Conservation (phyloP, 495 filamentous ascomycete genomes). For the Aspergillus bridgeri region DNA sequence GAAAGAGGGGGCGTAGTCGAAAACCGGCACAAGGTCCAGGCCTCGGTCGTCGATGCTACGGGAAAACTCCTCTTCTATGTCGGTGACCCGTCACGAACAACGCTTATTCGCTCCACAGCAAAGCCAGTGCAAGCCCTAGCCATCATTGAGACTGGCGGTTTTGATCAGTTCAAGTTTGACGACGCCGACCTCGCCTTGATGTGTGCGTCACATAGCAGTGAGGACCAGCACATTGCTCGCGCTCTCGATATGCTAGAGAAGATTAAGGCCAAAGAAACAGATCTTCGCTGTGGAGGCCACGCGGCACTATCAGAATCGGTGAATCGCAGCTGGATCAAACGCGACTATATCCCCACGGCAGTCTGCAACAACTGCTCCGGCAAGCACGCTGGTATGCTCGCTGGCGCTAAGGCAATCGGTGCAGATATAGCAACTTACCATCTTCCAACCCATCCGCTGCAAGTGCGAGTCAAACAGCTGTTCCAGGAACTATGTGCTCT, state of each 20-base stretch:
- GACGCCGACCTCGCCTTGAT: conserved; percentile 39
- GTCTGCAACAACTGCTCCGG: conserved; percentile 41
- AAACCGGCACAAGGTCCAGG: conserved; percentile 37
- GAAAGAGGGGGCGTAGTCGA: conserved; percentile 31
- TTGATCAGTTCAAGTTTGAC: conserved; percentile 31
- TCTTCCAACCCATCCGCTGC: conserved; percentile 26
- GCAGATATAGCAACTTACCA: conserved; percentile 29
- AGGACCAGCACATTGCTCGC: conserved; percentile 33
- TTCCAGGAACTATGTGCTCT: conserved; percentile 28
- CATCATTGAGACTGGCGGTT: conserved; percentile 30
- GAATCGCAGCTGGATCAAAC: conserved; percentile 36
- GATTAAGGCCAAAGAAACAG: conserved; percentile 19
- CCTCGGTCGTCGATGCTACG: conserved; percentile 30
- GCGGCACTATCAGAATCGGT: conserved; percentile 27
- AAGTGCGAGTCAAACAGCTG: conserved; percentile 23
- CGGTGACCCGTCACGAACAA: conserved; percentile 35
- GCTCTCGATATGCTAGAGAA: conserved; percentile 33
- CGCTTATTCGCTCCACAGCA: conserved; percentile 38
- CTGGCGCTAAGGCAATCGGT: conserved; percentile 30
- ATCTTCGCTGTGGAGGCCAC: conserved; percentile 39
- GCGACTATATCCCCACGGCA: conserved; percentile 26
- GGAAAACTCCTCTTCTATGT: conserved; percentile 32
- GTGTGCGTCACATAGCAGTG: conserved; percentile 45
- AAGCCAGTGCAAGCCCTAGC: conserved; percentile 41
- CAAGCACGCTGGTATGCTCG: conserved; percentile 42